Conservation (phyloP, 805 yeast genomes). For the Naumovozyma baii region DNA sequence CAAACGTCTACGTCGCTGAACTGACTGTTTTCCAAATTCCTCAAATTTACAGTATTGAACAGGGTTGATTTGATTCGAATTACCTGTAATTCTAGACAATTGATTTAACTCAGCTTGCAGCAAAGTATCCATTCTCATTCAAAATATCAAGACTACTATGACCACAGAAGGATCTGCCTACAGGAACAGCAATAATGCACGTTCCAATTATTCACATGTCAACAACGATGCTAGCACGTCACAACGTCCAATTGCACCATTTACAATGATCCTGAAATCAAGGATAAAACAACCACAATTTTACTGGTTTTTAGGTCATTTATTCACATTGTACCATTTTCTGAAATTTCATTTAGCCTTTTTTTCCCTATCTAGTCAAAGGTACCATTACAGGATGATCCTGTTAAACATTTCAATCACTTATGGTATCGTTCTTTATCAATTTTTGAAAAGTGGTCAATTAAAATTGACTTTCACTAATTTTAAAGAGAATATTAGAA, state of each 20-base stretch:
- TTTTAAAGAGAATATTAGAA: constrained; percentile 16
- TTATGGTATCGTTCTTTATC: constrained; percentile 53
- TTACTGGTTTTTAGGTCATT: constrained; percentile 62
- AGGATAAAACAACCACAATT: constrained; percentile 45
- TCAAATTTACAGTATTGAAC: no score
- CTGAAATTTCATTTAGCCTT: constrained; percentile 35
- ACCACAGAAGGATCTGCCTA: background rate
- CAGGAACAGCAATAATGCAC: background rate
- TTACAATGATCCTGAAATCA: constrained; percentile 15
- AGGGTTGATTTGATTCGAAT: no score
- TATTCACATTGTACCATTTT: constrained; percentile 37
- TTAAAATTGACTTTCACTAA: constrained; percentile 30
- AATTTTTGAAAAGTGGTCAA: constrained; percentile 40
- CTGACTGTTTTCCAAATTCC: no score
- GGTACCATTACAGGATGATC: constrained; percentile 34
- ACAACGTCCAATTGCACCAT: constrained; percentile 7
- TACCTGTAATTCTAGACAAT: no score
- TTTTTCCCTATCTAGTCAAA: constrained; percentile 29
- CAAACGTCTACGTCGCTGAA: no score
- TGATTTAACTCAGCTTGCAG: no score
- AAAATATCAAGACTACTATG: background rate
- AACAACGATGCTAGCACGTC: background rate
- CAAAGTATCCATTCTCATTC: background rate
- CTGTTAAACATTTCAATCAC: constrained; percentile 48
- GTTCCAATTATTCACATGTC: background rate